Evolutionary conservation across 2,329 filamentous ascomycete genomes (phyloP).

Genomic region (Harringtonia lauricola): DNA sequence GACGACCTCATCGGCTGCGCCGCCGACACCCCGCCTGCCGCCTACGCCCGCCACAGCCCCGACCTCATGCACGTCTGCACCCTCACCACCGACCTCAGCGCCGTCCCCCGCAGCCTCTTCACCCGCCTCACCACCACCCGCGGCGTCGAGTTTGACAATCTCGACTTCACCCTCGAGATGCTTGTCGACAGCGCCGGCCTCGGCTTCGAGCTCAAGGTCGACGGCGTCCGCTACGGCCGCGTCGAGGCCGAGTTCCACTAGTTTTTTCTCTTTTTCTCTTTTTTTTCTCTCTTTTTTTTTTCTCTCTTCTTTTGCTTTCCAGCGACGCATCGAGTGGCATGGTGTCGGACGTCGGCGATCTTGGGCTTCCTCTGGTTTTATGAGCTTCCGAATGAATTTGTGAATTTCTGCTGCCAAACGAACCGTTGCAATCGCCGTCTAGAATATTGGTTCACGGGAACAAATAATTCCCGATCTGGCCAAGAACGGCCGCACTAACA

Average conservation of each 20-base stretch:
- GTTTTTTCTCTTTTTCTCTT: background rate
- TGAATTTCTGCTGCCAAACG: no score
- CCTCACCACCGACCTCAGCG: conserved; percentile 67
- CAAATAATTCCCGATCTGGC: no score
- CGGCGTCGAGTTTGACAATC: conserved; percentile 70
- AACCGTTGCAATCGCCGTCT: no score
- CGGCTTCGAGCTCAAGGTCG: conserved; percentile 69
- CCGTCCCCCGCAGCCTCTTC: conserved; percentile 63
- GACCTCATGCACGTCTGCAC: conserved; percentile 66
- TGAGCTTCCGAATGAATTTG: no score
- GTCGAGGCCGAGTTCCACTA: conserved; percentile 71
- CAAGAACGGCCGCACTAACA: no score
- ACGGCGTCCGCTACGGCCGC: conserved; percentile 64
- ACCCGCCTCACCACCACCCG: conserved; percentile 67
- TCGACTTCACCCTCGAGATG: conserved; percentile 78
- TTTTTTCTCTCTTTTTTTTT: background rate
- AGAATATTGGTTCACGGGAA: no score
- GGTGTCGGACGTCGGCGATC: no score
- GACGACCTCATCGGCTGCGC: conserved; percentile 73
- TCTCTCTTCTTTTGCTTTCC: background rate
- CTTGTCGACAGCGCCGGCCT: conserved; percentile 67
- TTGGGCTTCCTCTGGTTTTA: no score
- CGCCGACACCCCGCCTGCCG: conserved; percentile 50
- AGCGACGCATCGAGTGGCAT: no score
- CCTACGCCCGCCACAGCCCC: conserved; percentile 33